Base-by-base conservation (phyloP, 179 eudicot genomes). In the Sideroxylon spinosum region DNA sequence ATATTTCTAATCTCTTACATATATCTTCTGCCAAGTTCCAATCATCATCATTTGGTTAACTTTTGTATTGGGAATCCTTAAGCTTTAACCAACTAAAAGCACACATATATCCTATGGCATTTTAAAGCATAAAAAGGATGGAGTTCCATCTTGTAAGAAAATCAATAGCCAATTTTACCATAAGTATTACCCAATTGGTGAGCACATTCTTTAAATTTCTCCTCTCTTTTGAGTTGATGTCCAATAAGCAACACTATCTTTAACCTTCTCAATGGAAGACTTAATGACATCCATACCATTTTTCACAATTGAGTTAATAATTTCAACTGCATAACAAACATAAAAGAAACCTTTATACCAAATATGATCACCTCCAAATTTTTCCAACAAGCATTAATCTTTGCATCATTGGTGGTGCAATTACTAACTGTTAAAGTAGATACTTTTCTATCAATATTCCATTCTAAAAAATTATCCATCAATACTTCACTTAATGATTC, bases 231-330 rank as follows among this genome's bases (percentile, higher is more conserved):
- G 63, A 53, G 76, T 28, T 55, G 25, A 7, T 16, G 49, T 73
- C 75, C 49, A 73, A 73, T 25, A 73, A 6, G 1, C 7, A 26
- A 26, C 64, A 73, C 64, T 26, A 9, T 73, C 23, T 23, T 61
- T 4, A 25, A 53, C 26, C 25, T 16, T 72, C 6, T 28, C 9
- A 72, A 25, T 26, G 2, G 16, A 44, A 0, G 17, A 7, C 14
- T 28, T 29, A 56, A 17, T 52, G 16, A 72, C 46, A 25, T 16
- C 50, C 32, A 73, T 53, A 11, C 76, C 63, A 55, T 73, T 49
- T 55, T 55, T 9, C 63, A 55, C 49, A 73, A 73, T 53, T 25
- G 55, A 73, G 61, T 72, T 55, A 28, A 73, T 2, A 56, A 53
- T 73, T 26, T 28, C 64, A 4, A 11, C 48, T 26, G 25, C 46